A percentile compares a stretch with the other conserved stretches of the same genome.
Conservation (phyloP, 352 stramenopile genomes). For the Globisporangium heterothallicum region DNA sequence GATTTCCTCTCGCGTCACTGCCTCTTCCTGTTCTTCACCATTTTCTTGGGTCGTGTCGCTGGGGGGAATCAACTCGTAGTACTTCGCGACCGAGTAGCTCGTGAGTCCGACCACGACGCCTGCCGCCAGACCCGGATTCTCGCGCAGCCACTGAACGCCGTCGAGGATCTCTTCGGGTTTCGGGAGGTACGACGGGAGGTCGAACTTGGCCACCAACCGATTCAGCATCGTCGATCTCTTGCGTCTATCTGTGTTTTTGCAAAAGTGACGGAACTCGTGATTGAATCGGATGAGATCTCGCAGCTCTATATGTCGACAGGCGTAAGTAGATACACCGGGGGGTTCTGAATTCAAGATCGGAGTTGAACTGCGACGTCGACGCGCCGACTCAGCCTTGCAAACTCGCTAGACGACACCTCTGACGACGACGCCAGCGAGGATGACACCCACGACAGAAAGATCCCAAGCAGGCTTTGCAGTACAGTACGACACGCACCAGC, state of each 20-base stretch:
- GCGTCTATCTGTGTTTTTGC: background rate
- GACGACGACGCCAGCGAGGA: conserved; percentile 1
- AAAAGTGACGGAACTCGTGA: conserved; percentile 6
- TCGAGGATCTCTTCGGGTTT: conserved; percentile 56
- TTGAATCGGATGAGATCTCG: background rate
- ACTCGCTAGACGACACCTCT: background rate
- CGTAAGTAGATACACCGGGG: background rate
- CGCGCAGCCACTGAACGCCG: conserved; percentile 55
- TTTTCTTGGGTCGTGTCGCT: conserved; percentile 18
- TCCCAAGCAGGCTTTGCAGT: no score
- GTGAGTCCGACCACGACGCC: conserved; percentile 63
- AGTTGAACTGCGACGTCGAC: conserved; percentile 16
- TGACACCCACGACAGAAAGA: background rate
- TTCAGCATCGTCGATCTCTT: conserved; percentile 19
- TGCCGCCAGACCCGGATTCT: conserved; percentile 58
- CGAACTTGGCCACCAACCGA: conserved; percentile 36
- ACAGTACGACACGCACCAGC: background rate
- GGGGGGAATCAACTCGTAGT: conserved; percentile 39
- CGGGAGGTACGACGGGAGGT: conserved; percentile 54
- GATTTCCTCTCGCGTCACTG: conserved; percentile 37
- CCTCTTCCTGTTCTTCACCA: conserved; percentile 22
- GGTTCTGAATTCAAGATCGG: background rate
- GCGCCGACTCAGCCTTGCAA: conserved; percentile 12
- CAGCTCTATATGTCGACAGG: background rate
- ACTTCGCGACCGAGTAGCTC: conserved; percentile 62